phyloP scores from a whole-genome alignment of 1,284 basidiomycete genomes.

The Bjerkandera adusta region DNA sequence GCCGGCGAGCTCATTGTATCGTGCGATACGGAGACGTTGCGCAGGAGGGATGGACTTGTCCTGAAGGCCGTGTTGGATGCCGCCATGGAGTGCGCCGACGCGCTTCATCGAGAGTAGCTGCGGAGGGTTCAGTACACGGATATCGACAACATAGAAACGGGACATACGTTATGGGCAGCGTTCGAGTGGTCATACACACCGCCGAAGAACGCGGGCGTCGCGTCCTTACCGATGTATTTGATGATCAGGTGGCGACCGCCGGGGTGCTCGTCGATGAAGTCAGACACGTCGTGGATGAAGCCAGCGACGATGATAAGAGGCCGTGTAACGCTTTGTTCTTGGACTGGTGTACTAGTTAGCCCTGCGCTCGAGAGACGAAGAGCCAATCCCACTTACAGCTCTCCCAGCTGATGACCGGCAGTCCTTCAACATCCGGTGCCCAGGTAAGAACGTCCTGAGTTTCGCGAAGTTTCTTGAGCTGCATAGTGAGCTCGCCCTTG shows the following conservation, averaged over 20 bases:
- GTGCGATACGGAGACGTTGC: conserved; percentile 66
- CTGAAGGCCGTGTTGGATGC: conserved; percentile 59
- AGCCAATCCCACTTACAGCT: conserved; percentile 75
- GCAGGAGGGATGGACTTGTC: conserved; percentile 67
- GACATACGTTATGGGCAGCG: conserved; percentile 79
- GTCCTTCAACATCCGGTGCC: conserved; percentile 75
- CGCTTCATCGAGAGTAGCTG: conserved; percentile 86
- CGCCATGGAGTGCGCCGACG: conserved; percentile 83
- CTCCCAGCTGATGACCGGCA: conserved; percentile 86
- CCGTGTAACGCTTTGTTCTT: conserved; percentile 73
- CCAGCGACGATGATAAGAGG: conserved; percentile 83
- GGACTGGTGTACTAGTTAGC: no score
- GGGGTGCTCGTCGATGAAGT: conserved; percentile 91
- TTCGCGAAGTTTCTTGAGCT: conserved; percentile 78
- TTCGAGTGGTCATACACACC: conserved; percentile 94
- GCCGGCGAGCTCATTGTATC: conserved; percentile 55
- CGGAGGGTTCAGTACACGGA: conserved; percentile 19
- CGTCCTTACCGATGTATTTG: conserved; percentile 75
- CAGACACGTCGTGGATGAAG: conserved; percentile 87
- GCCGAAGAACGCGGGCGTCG: conserved; percentile 91
- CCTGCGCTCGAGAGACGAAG: background rate
- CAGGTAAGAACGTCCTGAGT: conserved; percentile 73
- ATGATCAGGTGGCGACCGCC: conserved; percentile 72
- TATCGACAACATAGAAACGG: background rate
- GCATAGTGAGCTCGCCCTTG: conserved; percentile 92